Conservation (phyloP, 495 filamentous ascomycete species). For the Hypoxylon rickii region DNA sequence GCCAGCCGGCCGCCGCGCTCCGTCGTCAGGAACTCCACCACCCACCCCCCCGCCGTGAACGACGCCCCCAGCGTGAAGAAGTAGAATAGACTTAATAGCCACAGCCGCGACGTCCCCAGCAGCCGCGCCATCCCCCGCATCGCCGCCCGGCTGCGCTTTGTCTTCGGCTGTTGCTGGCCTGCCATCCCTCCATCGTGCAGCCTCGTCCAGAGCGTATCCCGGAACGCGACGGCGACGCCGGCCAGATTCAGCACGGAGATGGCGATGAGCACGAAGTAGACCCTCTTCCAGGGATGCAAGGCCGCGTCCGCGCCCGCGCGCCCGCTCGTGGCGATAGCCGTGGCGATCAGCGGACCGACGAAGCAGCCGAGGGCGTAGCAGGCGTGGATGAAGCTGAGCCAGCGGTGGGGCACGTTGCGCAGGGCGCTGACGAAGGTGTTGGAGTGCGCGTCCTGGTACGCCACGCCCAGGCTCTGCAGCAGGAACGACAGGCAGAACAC, state of each 20-base stretch:
- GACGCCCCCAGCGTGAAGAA: constrained; percentile 54
- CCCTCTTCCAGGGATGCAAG: constrained; percentile 52
- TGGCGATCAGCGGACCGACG: constrained; percentile 55
- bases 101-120: constrained; percentile 41
- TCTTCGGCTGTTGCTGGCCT: no score
- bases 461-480: constrained; percentile 54
- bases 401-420: constrained; percentile 52
- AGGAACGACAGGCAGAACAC: constrained; percentile 56
- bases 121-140: constrained; percentile 31
- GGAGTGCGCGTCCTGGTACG: constrained; percentile 57
- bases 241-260: constrained; percentile 47
- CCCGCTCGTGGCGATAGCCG: constrained; percentile 45
- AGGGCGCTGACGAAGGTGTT: constrained; percentile 56
- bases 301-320: constrained; percentile 20
- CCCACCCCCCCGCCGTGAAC: constrained; percentile 53
- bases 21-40: constrained; percentile 69
- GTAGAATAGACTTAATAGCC: constrained; percentile 56
- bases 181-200: no score
- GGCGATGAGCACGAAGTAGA: constrained; percentile 50
- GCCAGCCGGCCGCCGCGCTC: constrained; percentile 65
- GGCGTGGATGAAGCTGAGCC: constrained; percentile 62
- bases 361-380: constrained; percentile 59
- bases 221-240: constrained; percentile 43
- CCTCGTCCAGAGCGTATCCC: constrained; percentile 37
- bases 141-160: no score